Evolutionary conservation across 2,329 filamentous ascomycete genomes (phyloP), one percentile per base, ranked within the genome.

Genomic region (Cordyceps javanica): DNA sequence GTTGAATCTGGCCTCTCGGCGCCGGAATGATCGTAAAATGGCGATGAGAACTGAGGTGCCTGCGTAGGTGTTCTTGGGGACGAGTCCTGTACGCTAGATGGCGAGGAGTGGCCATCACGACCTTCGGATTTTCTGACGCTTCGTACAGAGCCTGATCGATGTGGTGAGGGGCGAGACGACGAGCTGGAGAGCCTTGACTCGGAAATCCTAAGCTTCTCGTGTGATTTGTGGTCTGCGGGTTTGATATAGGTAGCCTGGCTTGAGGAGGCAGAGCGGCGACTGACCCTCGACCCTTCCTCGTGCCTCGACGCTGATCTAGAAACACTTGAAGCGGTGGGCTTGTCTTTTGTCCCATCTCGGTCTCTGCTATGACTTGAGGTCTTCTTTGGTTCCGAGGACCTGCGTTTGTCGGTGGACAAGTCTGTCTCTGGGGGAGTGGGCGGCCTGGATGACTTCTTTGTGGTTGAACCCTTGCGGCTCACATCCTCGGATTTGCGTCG

Each of bases 361-460:
- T 57, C 55, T 38, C 30, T 41, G 54, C 36, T 50, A 21, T 50
- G 55, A 10, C 26, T 38, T 8, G 57, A 36, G 8, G 54, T 55
- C 11, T 49, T 55, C 72, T 61, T 65, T 13, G 63, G 50, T 19
- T 60, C 42, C 2, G 49, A 55, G 5, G 54, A 57, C 28, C 51
- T 51, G 25, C 58, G 61, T 60, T 68, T 74, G 36, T 76, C 74
- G 50, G 73, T 76, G 2, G 81, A 81, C 19, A 85, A 61, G 59
- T 86, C 83, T 4, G 84, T 87, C 62, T 86, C 83, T 2, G 83
- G 84, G 1, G 84, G 84, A 55, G 80, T 87, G 3, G 82, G 83
- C n/a, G 83, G 79, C 61, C 83, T 74, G 45, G 72, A 67, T 51
- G 69, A 76, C 65, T 73, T 78, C 68, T 70, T 72, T 13, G 72